These are phyloP conservation scores for Euphorbia neoarborescens DNA, from an alignment of 441 rosid genomes.

Conservation along the genomic window DNA sequence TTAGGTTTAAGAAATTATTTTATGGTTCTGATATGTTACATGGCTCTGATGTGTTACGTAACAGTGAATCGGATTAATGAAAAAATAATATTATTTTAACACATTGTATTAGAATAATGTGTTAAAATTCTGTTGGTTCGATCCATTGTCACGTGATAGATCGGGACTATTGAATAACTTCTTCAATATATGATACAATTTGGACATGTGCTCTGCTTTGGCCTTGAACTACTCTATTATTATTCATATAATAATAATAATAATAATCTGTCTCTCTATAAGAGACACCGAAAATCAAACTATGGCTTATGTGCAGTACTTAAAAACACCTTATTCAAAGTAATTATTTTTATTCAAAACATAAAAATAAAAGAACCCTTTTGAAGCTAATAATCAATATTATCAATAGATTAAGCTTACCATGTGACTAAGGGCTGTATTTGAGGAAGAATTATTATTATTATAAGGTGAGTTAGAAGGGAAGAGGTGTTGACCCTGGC, in stretches of 20 bases:
- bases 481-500: constrained; percentile 30
- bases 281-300: constrained; percentile 24
- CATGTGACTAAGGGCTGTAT: constrained; percentile 30
- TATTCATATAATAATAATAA: constrained; percentile 4
- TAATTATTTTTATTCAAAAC: too few species aligned
- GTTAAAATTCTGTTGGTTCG: too few species aligned
- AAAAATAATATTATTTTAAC: too few species aligned
- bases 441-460: constrained; percentile 30
- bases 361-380: not conserved
- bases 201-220: constrained; percentile 29
- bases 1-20: too few species aligned
- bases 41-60: too few species aligned
- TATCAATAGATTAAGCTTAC: constrained; percentile 27
- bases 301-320: not conserved
- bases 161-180: too few species aligned
- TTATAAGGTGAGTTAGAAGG: constrained; percentile 24
- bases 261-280: constrained; percentile 29
- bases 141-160: too few species aligned
- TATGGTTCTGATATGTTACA: too few species aligned
- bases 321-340: not conserved
- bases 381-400: too few species aligned
- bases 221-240: not conserved
- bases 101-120: too few species aligned
- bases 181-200: too few species aligned
- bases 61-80: too few species aligned